These are phyloP conservation scores for Auriscalpium orientale DNA, from an alignment of 768 basidiomycete species.

Conservation along the genomic window DNA sequence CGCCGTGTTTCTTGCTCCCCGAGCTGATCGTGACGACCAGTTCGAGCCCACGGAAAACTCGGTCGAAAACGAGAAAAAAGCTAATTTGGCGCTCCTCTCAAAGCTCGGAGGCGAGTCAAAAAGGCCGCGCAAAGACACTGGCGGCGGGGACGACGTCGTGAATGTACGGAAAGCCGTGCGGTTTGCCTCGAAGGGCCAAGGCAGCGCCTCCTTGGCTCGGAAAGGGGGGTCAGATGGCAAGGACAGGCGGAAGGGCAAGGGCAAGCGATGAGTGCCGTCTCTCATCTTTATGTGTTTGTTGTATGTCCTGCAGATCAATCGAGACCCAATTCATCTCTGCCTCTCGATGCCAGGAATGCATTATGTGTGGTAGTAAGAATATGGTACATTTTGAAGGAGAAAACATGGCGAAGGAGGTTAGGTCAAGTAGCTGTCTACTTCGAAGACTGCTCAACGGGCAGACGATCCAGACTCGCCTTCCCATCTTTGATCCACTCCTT, in stretches of 20 bases:
- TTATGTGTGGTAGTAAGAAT: background rate
- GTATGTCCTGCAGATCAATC: too few species aligned
- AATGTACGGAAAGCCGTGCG: conserved; percentile 18
- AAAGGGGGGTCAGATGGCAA: conserved; percentile 25
- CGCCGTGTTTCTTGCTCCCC: background rate
- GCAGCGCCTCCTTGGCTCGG: conserved; percentile 9
- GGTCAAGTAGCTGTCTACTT: background rate
- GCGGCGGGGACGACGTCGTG: conserved; percentile 4
- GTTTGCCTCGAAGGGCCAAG: conserved; percentile 11
- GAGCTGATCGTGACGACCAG: conserved; percentile 28
- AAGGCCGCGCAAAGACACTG: background rate
- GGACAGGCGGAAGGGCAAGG: conserved; percentile 18
- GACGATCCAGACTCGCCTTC: conserved; percentile 45
- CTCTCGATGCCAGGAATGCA: too few species aligned
- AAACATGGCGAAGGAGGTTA: background rate
- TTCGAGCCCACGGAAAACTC: conserved; percentile 79
- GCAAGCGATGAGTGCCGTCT: conserved; percentile 9
- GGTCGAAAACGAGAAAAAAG: conserved; percentile 56
- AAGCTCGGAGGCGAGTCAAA: conserved; percentile 39
- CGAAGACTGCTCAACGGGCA: conserved; percentile 23
- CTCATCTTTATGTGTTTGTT: too few species aligned
- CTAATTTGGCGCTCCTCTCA: conserved; percentile 68
- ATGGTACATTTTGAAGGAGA: background rate
- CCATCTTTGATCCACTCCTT: conserved; percentile 81
- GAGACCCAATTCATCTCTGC: too few species aligned